These are phyloP conservation scores for Cephalotrichum gorgonifer DNA, from an alignment of 2,329 filamentous ascomycete species.

Conservation along the genomic window DNA sequence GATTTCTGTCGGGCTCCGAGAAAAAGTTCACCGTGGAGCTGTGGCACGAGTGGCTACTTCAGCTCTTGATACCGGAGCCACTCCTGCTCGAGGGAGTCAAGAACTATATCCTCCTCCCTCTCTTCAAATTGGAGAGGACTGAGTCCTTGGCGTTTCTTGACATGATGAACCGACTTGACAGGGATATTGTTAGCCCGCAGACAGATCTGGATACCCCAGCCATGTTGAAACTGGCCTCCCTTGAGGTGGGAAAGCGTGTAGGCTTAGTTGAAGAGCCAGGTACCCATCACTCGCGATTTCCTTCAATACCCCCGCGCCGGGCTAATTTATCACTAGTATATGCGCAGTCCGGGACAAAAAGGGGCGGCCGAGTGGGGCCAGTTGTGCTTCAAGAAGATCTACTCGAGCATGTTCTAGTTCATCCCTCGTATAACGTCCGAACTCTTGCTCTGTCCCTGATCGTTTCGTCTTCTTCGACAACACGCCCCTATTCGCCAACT, in stretches of 20 bases:
- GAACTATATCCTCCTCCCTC: constrained; percentile 51
- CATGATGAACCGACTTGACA: constrained; percentile 39
- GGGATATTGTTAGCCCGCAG: constrained; percentile 32
- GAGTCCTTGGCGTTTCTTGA: constrained; percentile 48
- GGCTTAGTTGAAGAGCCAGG: constrained; percentile 60
- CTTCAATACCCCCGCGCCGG: not conserved
- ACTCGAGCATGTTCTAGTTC: constrained; percentile 41
- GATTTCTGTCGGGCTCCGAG: constrained; percentile 2
- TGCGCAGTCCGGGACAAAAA: constrained; percentile 7
- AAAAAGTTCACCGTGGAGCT: constrained; percentile 23
- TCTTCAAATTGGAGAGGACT: constrained; percentile 48
- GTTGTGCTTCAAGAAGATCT: constrained; percentile 29
- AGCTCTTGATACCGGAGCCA: constrained; percentile 35
- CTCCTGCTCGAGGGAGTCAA: constrained; percentile 51
- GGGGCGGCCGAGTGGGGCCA: constrained; percentile 8
- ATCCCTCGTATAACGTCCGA: constrained; percentile 55
- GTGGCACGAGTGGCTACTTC: constrained; percentile 48
- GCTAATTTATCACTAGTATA: constrained; percentile 6
- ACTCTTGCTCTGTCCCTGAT: constrained; percentile 75
- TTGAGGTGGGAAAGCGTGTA: constrained; percentile 61
- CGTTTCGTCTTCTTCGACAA: constrained; percentile 63
- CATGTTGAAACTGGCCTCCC: constrained; percentile 52
- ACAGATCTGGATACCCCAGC: constrained; percentile 40
- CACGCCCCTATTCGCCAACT: constrained; percentile 55
- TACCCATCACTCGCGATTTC: constrained; percentile 15